These are phyloP conservation scores for Asterella californica DNA, from an alignment of 225 moss, liverwort and hornwort species.

Conservation along the genomic window DNA sequence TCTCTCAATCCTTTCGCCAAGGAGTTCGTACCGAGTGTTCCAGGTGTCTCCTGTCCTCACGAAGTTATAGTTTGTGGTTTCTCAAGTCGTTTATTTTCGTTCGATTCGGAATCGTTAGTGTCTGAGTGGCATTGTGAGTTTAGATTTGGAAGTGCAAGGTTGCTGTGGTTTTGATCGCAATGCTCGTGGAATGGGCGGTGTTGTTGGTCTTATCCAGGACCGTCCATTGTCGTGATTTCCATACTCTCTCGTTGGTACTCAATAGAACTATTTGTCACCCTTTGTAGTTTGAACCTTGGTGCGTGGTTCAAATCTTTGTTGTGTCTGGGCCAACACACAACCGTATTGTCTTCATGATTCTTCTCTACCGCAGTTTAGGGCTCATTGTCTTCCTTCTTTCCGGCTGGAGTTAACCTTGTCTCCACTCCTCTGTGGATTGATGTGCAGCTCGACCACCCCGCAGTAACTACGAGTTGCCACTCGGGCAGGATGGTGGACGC, in stretches of 20 bases:
- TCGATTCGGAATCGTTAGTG: neutral
- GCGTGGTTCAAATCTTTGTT: neutral
- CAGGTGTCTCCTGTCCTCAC: constrained; percentile 31
- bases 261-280: neutral
- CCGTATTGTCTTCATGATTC: neutral
- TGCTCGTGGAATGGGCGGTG: neutral
- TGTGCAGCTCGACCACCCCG: constrained; percentile 18
- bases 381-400: neutral
- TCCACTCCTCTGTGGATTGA: neutral
- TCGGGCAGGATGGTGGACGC: constrained; percentile 26
- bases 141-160: neutral
- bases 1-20: constrained; percentile 85
- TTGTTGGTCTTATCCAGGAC: neutral
- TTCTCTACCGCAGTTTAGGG: neutral
- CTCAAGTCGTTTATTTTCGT: neutral
- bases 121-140: neutral
- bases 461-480: constrained; percentile 12
- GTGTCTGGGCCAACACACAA: no score
- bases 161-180: neutral
- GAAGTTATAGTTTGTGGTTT: neutral
- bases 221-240: neutral
- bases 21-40: constrained; percentile 57
- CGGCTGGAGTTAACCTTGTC: neutral
- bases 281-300: neutral
- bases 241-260: neutral